These are phyloP conservation scores for Lipomyces chichibuensis DNA, from an alignment of 805 yeast genomes.

Conservation along the genomic window DNA sequence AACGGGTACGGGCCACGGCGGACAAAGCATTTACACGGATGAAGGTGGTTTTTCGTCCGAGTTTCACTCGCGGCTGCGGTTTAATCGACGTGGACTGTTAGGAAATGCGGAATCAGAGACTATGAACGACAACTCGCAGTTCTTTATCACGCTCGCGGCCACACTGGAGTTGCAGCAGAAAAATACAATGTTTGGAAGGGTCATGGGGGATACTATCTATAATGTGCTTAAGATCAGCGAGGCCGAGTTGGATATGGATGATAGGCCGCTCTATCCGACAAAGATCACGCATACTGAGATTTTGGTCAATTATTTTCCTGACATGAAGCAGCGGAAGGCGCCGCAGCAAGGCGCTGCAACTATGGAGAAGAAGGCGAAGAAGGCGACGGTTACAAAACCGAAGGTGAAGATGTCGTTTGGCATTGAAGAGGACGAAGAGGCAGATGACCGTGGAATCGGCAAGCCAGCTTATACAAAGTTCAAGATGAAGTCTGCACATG, in stretches of 20 bases:
- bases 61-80: slow-evolving; percentile 55
- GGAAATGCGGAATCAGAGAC: slow-evolving; percentile 53
- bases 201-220: slow-evolving; percentile 60
- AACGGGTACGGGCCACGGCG: slow-evolving; percentile 43
- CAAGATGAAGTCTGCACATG: slow-evolving; percentile 40
- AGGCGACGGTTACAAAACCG: slow-evolving; percentile 37
- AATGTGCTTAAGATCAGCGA: slow-evolving; percentile 55
- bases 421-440: slow-evolving; percentile 48
- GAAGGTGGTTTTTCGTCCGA: slow-evolving; percentile 48
- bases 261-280: slow-evolving; percentile 58
- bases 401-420: slow-evolving; percentile 48
- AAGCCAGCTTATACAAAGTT: slow-evolving; percentile 21
- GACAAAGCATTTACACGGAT: slow-evolving; percentile 38
- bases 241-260: slow-evolving; percentile 50
- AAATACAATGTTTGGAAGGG: slow-evolving; percentile 59
- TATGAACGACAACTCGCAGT: slow-evolving; percentile 46
- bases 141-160: slow-evolving; percentile 56
- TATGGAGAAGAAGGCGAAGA: slow-evolving; percentile 17
- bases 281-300: slow-evolving; percentile 50
- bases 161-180: slow-evolving; percentile 51
- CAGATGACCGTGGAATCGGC: slow-evolving; percentile 31
- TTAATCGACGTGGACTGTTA: slow-evolving; percentile 57
- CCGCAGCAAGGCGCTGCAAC: slow-evolving; percentile 8
- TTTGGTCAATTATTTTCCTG: slow-evolving; percentile 55
- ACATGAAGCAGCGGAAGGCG: slow-evolving; percentile 40